Evolutionary conservation across 208 protist genomes (phyloP).

Genomic region (Phytomonas sp.): DNA sequence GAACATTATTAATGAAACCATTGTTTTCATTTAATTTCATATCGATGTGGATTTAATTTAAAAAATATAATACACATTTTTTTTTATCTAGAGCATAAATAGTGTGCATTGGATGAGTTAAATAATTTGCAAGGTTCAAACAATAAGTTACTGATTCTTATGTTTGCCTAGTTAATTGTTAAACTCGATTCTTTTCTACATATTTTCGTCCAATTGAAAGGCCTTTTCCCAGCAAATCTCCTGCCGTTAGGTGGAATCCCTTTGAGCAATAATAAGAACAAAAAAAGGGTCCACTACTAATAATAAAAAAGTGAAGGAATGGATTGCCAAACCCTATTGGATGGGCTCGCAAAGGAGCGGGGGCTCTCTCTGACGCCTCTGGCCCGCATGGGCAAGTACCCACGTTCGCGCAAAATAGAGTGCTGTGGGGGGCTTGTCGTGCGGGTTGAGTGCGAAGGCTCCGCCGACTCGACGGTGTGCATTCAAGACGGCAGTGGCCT

Average conservation of each 20-base stretch:
- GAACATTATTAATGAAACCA: background rate
- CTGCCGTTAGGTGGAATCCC: background rate
- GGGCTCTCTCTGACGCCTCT: conserved; percentile 42
- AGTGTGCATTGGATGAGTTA: background rate
- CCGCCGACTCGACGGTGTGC: conserved; percentile 68
- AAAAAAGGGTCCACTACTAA: background rate
- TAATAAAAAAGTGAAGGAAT: conserved; percentile 18
- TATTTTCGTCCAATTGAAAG: background rate
- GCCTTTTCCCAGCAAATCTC: background rate
- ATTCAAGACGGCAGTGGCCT: conserved; percentile 54
- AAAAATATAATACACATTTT: background rate
- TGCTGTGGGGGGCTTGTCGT: conserved; percentile 74
- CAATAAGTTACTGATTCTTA: background rate
- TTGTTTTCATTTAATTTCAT: background rate
- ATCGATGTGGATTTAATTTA: background rate
- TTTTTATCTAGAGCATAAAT: background rate
- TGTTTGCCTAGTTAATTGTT: background rate
- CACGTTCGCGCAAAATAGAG: conserved; percentile 48
- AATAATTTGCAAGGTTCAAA: conserved; percentile 11
- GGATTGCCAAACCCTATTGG: conserved; percentile 47
- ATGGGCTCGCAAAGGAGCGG: conserved; percentile 36
- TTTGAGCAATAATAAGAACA: background rate
- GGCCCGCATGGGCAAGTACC: conserved; percentile 19
- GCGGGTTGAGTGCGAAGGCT: conserved; percentile 62
- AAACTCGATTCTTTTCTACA: background rate